Evolutionary conservation across 148 eudicot genomes (phyloP).

Genomic region (Persicaria maculosa): DNA sequence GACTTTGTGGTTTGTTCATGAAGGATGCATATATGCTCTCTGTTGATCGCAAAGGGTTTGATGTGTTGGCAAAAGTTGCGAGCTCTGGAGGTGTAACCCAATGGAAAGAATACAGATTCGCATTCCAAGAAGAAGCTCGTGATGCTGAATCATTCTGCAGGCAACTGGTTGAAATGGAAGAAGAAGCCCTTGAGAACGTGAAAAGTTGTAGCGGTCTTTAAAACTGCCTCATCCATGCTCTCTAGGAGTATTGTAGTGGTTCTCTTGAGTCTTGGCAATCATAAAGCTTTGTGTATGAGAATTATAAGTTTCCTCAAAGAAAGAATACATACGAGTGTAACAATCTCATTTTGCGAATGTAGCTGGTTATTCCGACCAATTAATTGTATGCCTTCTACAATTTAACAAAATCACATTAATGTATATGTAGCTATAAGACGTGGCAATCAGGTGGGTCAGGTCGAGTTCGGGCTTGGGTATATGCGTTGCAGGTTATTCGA

Average conservation of each 20-base stretch:
- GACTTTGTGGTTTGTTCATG: constrained; percentile 13
- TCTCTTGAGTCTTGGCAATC: too few species aligned
- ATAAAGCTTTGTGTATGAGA: too few species aligned
- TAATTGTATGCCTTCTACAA: too few species aligned
- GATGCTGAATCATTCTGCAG: constrained; percentile 57
- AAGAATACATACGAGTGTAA: too few species aligned
- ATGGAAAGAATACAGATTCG: constrained; percentile 69
- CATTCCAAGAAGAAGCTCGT: constrained; percentile 53
- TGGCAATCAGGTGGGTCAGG: too few species aligned
- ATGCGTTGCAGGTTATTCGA: too few species aligned
- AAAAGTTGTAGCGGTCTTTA: constrained; percentile 50
- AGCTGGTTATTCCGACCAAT: too few species aligned
- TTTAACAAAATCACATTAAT: too few species aligned
- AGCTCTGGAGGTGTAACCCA: constrained; percentile 45
- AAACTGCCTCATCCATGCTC: background rate
- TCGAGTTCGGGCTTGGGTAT: too few species aligned
- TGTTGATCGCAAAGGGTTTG: constrained; percentile 71
- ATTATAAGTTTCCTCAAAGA: too few species aligned
- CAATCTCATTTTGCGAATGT: too few species aligned
- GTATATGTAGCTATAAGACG: too few species aligned
- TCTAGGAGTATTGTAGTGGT: background rate
- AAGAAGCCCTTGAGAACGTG: constrained; percentile 53
- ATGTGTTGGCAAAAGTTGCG: constrained; percentile 55
- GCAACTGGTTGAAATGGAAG: constrained; percentile 76
- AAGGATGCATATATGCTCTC: constrained; percentile 72